phyloP scores from a whole-genome alignment of 179 eudicot species.

The Kewa caespitosa region DNA sequence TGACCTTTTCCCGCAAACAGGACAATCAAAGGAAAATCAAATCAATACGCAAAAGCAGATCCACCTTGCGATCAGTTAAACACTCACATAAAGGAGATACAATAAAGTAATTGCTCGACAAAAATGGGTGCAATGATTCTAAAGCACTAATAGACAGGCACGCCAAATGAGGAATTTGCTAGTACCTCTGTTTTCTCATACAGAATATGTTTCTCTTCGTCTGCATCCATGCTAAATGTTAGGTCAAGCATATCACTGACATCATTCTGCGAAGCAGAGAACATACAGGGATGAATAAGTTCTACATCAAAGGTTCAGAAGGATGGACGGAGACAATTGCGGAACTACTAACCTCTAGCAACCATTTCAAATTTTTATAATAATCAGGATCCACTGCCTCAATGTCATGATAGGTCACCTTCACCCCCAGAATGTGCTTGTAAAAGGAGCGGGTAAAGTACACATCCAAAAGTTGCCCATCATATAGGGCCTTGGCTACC shows the following conservation, averaged over 20 bases:
- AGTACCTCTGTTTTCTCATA: constrained; percentile 95
- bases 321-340: constrained; percentile 2
- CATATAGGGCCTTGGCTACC: constrained; percentile 98
- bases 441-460: constrained; percentile 97
- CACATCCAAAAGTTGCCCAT: constrained; percentile 94
- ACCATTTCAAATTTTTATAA: constrained; percentile 95
- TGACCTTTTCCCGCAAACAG: constrained; percentile 49
- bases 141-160: background rate
- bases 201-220: constrained; percentile 92
- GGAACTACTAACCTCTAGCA: constrained; percentile 77
- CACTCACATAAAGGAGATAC: background rate
- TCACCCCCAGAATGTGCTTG: constrained; percentile 97
- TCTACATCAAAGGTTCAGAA: background rate
- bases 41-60: background rate
- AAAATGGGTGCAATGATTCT: background rate
- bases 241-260: constrained; percentile 89
- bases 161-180: background rate
- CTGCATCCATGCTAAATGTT: constrained; percentile 99
- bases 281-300: constrained; percentile 2
- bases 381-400: constrained; percentile 99
- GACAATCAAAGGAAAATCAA: background rate
- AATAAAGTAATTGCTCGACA: background rate
- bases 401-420: constrained; percentile 97
- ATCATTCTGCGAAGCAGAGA: constrained; percentile 70
- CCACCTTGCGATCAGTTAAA: background rate